Conservation (phyloP, 345 rosid genomes). For the Camelina hispida region DNA sequence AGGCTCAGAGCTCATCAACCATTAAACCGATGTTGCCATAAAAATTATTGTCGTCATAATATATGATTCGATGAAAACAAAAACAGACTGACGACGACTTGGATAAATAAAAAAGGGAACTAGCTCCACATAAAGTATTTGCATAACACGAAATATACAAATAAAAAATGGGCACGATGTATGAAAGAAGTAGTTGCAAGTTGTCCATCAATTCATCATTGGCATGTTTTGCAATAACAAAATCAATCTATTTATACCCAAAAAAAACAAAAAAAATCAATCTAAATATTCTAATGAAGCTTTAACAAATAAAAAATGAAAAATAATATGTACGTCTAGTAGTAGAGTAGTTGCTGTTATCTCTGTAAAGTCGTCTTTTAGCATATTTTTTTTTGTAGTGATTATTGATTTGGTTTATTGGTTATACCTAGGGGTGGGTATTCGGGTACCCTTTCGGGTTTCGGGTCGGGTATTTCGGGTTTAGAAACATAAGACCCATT, state of each 20-base stretch:
- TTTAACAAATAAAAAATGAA: background rate
- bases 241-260: too few relatives aligned
- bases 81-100: background rate
- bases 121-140: background rate
- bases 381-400: too few relatives aligned
- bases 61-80: background rate
- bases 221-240: background rate
- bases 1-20: background rate
- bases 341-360: background rate
- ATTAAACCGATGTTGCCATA: background rate
- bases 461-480: too few relatives aligned
- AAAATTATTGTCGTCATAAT: background rate
- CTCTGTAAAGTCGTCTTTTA: background rate
- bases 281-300: too few relatives aligned
- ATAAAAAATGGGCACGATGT: background rate
- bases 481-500: too few relatives aligned
- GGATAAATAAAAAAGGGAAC: background rate
- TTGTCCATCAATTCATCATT: conserved; percentile 1
- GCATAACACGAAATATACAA: background rate
- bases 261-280: too few relatives aligned
- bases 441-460: too few relatives aligned
- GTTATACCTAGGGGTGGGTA: too few relatives aligned
- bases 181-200: background rate
- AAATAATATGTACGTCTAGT: background rate
- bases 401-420: background rate